Percentiles rank a stretch among this genome's conserved stretches.
These are phyloP conservation scores for Fusarium proliferatum DNA, from an alignment of 2,329 filamentous ascomycete genomes.

Conservation along the genomic window DNA sequence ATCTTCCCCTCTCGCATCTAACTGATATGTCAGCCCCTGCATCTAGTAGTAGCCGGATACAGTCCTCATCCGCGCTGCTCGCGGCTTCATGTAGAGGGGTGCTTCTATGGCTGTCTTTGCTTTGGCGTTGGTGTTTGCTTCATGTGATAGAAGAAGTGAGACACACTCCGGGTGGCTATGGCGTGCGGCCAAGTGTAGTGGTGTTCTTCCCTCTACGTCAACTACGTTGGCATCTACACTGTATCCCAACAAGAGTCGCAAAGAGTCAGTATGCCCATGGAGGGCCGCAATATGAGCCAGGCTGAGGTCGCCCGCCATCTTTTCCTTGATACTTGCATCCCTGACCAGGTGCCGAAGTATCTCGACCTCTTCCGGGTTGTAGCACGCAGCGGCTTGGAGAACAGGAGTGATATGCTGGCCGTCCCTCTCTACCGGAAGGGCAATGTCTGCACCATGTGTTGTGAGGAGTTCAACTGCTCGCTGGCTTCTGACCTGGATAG, in stretches of 20 bases:
- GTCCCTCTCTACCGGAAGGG: too few relatives aligned
- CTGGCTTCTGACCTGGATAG: too few relatives aligned
- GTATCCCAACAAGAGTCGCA: background rate
- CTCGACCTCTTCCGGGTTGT: too few relatives aligned
- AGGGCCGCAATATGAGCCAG: too few relatives aligned
- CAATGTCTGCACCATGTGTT: too few relatives aligned
- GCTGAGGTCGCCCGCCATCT: too few relatives aligned
- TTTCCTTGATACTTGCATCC: too few relatives aligned
- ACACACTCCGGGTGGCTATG: background rate
- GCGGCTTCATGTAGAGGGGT: background rate
- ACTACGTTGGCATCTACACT: background rate
- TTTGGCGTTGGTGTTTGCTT: background rate
- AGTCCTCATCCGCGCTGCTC: background rate
- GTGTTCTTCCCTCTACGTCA: background rate
- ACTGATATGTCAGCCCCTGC: background rate
- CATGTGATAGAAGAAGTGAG: background rate
- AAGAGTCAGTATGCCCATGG: background rate
- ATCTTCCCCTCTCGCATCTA: too few relatives aligned
- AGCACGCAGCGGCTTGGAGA: too few relatives aligned
- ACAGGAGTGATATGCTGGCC: too few relatives aligned
- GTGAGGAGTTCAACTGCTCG: too few relatives aligned
- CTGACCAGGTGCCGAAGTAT: too few relatives aligned
- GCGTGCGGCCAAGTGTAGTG: background rate
- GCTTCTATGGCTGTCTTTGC: background rate
- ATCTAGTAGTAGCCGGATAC: background rate